Evolutionary conservation across 75 land plant genomes (phyloP).

Genomic region (Larix kaempferi): DNA sequence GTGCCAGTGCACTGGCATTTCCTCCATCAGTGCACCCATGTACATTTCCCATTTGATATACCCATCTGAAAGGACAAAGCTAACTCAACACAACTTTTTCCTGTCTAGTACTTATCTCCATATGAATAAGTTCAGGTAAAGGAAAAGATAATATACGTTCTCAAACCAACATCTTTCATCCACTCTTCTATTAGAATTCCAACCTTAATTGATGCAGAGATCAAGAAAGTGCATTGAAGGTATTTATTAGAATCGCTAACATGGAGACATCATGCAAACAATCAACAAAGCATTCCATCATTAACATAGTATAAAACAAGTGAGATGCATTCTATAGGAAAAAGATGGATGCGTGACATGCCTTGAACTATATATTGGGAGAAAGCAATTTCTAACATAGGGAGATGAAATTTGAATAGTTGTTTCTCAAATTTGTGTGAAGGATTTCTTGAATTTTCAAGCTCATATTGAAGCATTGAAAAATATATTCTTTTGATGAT

Average conservation of each 20-base stretch:
- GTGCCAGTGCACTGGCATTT: constrained; percentile 64
- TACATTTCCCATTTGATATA: constrained; percentile 85
- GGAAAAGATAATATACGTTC: constrained; percentile 51
- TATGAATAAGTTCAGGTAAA: background rate
- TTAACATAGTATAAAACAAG: background rate
- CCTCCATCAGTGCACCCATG: constrained; percentile 81
- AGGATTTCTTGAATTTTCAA: no score
- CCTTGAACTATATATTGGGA: no score
- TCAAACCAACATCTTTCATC: constrained; percentile 97
- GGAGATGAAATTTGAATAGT: no score
- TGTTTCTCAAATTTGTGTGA: no score
- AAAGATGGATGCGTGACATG: background rate
- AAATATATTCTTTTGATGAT: no score
- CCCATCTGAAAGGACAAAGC: constrained; percentile 60
- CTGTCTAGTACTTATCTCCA: background rate
- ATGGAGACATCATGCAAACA: constrained; percentile 26
- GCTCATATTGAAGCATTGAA: no score
- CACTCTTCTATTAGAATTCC: constrained; percentile 59
- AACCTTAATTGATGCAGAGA: constrained; percentile 78
- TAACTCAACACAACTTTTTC: background rate
- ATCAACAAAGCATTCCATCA: background rate
- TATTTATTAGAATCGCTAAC: constrained; percentile 71
- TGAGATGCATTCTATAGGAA: background rate
- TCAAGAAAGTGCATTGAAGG: constrained; percentile 90
- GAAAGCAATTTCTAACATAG: no score